phyloP scores from a whole-genome alignment of 805 yeast species.

The Barnettozyma californica region DNA sequence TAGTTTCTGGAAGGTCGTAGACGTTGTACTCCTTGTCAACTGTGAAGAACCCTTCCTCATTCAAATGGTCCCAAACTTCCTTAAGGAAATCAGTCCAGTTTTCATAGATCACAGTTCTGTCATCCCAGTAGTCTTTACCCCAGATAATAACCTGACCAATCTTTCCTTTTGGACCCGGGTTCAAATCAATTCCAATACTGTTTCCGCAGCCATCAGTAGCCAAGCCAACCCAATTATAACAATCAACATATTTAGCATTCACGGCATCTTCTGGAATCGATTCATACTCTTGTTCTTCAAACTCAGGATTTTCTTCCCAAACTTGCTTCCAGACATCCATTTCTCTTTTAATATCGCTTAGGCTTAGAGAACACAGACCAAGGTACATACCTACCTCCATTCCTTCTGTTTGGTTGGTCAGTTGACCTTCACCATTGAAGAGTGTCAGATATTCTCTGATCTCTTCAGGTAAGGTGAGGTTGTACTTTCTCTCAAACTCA shows the following conservation, averaged over 20 bases:
- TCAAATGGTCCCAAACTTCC: conserved; percentile 1
- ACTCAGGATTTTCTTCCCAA: conserved; percentile 8
- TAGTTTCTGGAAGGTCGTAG: conserved; percentile 7
- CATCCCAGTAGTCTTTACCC: conserved; percentile 14
- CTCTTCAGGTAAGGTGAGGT: conserved; percentile 22
- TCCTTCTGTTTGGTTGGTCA: background rate
- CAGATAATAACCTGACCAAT: conserved; percentile 15
- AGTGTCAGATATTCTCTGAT: conserved; percentile 6
- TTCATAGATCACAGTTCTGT: conserved; percentile 7
- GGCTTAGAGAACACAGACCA: conserved; percentile 6
- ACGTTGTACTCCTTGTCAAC: conserved; percentile 10
- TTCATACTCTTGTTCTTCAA: conserved; percentile 5
- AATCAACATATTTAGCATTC: conserved; percentile 7
- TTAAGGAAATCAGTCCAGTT: conserved; percentile 8
- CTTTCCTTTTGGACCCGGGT: conserved; percentile 15
- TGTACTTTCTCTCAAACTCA: conserved; percentile 36
- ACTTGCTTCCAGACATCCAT: conserved; percentile 14
- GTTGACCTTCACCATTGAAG: conserved; percentile 8
- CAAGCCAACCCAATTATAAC: conserved; percentile 12
- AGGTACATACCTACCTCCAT: conserved; percentile 5
- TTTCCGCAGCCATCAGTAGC: conserved; percentile 16
- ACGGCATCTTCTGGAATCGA: conserved; percentile 10
- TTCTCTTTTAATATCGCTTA: conserved; percentile 11
- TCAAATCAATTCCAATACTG: conserved; percentile 14
- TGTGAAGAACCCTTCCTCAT: conserved; percentile 4